Conservation (phyloP, 768 basidiomycete species). For the Amanita exitialis region DNA sequence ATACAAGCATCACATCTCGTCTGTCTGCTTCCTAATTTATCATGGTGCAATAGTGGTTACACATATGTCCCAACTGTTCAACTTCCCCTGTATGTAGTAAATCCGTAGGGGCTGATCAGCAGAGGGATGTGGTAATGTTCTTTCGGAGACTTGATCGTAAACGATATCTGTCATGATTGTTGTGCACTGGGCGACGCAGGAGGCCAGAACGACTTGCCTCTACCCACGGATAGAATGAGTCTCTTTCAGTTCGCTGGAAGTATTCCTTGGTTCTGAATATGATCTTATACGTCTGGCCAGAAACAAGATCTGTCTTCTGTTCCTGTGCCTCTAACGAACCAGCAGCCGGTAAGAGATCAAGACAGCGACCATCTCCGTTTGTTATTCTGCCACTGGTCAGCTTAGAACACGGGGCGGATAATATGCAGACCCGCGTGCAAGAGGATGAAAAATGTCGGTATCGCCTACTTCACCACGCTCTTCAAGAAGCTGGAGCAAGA, state of each 20-base stretch:
- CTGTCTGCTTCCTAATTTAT: not conserved
- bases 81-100: constrained; percentile 91
- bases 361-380: constrained; percentile 75
- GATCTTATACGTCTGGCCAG: constrained; percentile 70
- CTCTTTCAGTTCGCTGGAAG: constrained; percentile 51
- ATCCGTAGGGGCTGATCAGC: constrained; percentile 86
- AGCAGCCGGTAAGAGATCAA: constrained; percentile 54
- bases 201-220: constrained; percentile 43
- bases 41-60: no score
- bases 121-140: constrained; percentile 91
- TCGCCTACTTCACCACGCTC: constrained; percentile 17
- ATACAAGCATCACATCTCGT: not conserved
- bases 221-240: constrained; percentile 85
- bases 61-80: constrained; percentile 18
- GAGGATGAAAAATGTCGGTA: constrained; percentile 35
- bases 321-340: constrained; percentile 33
- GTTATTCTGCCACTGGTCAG: constrained; percentile 42
- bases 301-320: constrained; percentile 33
- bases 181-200: not conserved
- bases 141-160: constrained; percentile 56
- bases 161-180: constrained; percentile 51
- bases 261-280: constrained; percentile 78
- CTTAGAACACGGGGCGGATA: not conserved
- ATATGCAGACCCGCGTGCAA: constrained; percentile 53
- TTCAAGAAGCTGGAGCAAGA: constrained; percentile 49